Evolutionary conservation across 495 filamentous ascomycete species (phyloP).

Genomic region (Penicillium manginii): DNA sequence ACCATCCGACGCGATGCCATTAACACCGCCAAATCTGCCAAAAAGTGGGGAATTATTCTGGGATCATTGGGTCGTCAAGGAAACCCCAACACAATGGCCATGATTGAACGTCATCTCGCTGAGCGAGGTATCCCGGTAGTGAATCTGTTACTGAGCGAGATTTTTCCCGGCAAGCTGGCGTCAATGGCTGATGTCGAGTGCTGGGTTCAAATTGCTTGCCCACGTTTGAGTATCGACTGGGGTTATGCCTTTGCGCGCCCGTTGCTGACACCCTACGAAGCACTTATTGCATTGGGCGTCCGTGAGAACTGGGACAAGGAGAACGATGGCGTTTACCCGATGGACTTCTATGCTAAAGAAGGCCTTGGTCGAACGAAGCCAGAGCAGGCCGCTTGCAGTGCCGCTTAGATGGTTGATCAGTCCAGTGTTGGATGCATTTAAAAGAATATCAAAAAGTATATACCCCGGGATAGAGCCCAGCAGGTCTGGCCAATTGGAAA

Average conservation of each 20-base stretch:
- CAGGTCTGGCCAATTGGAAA: constrained; percentile 20
- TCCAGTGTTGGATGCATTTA: not conserved
- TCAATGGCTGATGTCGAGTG: constrained; percentile 92
- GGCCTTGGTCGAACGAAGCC: constrained; percentile 81
- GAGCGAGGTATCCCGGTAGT: constrained; percentile 74
- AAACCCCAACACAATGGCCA: constrained; percentile 86
- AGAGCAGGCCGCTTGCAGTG: constrained; percentile 31
- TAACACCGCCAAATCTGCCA: constrained; percentile 67
- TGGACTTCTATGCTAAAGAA: constrained; percentile 97
- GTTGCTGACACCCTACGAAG: constrained; percentile 92
- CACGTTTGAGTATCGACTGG: constrained; percentile 95
- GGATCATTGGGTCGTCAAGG: constrained; percentile 92
- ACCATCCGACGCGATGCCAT: constrained; percentile 79
- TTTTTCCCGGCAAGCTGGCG: constrained; percentile 92
- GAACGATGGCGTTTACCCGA: constrained; percentile 81
- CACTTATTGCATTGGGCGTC: constrained; percentile 80
- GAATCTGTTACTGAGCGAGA: constrained; percentile 85
- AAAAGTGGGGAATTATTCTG: constrained; percentile 93
- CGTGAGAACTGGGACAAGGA: constrained; percentile 73
- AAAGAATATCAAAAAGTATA: constrained; percentile 9
- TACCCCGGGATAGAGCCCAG: constrained; percentile 26
- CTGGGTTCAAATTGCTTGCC: constrained; percentile 98
- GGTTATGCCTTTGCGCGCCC: constrained; percentile 93
- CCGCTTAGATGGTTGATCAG: constrained; percentile 18
- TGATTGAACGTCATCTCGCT: constrained; percentile 77